Evolutionary conservation across 352 stramenopile genomes (phyloP).

Genomic region (Globisporangium cederbergense): DNA sequence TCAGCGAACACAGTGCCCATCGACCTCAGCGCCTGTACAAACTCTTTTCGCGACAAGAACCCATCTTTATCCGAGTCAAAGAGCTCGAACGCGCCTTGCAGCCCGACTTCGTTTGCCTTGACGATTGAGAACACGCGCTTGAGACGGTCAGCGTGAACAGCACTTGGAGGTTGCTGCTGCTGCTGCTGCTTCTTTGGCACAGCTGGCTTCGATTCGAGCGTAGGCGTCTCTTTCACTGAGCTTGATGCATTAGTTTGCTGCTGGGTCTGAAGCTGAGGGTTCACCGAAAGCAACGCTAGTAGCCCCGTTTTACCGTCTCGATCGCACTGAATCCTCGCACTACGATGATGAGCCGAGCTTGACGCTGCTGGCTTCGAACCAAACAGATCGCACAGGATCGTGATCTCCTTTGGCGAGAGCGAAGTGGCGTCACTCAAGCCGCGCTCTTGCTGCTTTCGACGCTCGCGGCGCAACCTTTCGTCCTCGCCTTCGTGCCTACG

Average conservation of each 20-base stretch:
- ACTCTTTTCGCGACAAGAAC: conserved; percentile 42
- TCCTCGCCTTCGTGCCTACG: background rate
- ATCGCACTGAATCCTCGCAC: conserved; percentile 57
- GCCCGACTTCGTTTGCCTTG: conserved; percentile 26
- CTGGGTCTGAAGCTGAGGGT: conserved; percentile 13
- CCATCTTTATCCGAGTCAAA: conserved; percentile 47
- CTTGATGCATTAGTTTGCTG: background rate
- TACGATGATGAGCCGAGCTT: conserved; percentile 11
- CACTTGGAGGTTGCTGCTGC: background rate
- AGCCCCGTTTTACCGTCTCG: conserved; percentile 39
- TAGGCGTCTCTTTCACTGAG: background rate
- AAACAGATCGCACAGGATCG: conserved; percentile 66
- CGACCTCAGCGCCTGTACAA: conserved; percentile 40
- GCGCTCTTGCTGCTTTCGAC: conserved; percentile 21
- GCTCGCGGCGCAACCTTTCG: conserved; percentile 9
- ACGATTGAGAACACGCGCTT: conserved; percentile 33
- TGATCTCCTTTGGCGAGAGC: conserved; percentile 52
- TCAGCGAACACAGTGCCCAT: conserved; percentile 44
- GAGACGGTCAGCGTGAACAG: conserved; percentile 29
- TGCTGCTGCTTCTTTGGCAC: background rate
- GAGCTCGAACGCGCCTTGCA: conserved; percentile 35
- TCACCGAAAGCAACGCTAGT: conserved; percentile 49
- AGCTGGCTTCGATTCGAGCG: background rate
- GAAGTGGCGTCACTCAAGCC: conserved; percentile 39
- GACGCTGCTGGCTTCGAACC: conserved; percentile 20